Evolutionary conservation across 306 rosid species (phyloP), one percentile per base, ranked within the genome.

Genomic region (Cicer yamashitae): DNA sequence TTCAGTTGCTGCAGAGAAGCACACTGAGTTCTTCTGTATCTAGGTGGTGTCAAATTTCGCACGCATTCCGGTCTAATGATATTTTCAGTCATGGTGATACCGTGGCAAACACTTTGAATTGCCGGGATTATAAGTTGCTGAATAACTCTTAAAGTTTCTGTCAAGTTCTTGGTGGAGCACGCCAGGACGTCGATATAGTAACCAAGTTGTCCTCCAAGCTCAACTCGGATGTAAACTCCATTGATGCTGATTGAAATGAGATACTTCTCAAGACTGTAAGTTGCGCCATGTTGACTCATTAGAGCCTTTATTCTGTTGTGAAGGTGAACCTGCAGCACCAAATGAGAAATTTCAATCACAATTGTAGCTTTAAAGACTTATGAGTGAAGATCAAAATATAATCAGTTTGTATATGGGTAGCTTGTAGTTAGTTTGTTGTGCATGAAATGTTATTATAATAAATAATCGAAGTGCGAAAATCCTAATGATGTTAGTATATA

Each of bases 1-100:
- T 92, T 94, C 87, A 94, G 82, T 78, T 77, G 90, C 51, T 85
- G 96, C 64, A 94, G 37, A 8, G 98, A 83, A 53, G 82, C 91
- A 48, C 65, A 80, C 60, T 94, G 98, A 53, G 88, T 83, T 82
- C 60, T 90, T 74, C 97, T 77, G 82, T 86, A 85, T 65, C 99
- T 90, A 1, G 99, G 96, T 7, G 96, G 90, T 14, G 89, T 91
- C 76, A 90, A 82, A 77, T 87, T 85, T 69, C 69, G 77, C 74
- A 90, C 99, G 13, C 98, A 96, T 56, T 89, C 96, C 7, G 99
- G 99, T 78, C 99, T 73, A 30, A 90, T 80, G 67, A 92, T 82
- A 77, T 84, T 83, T 81, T 96, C 99, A 6, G 79, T 86, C 83
- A 92, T 67, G 83, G 91, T 86, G 82, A 96, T 87, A 38, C 98